Evolutionary conservation across 306 rosid genomes (phyloP), one percentile per base, ranked within the genome.

Genomic region (Purshia tridentata): DNA sequence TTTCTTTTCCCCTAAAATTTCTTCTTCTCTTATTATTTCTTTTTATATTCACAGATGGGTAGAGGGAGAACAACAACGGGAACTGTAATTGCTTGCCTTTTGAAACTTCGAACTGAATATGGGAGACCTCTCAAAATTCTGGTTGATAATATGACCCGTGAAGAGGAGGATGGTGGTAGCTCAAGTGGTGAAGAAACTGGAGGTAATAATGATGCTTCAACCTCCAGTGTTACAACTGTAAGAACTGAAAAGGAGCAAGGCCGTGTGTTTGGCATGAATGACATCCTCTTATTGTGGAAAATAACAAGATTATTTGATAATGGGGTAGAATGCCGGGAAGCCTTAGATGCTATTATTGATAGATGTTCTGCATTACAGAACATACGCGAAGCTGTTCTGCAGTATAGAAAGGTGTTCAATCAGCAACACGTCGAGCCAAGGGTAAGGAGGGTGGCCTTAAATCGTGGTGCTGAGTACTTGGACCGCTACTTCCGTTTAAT

Each of bases 11-110:
- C 67, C 65, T 59, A 54, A 76, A 10, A 20, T 53, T 12, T 64
- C 4, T 39, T 69, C 49, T 69, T 75, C 0, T 50, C 3, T 18
- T 19, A 29, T 29, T 29, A 29, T 71, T 51, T 68, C 18, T 53
- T 65, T 75, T 75, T 35, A 67, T 81, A 35, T 72, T 68, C 61
- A 67, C 85, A 92, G 96, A 92, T 89, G 98, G 98, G 98, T 54
- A 85, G 84, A 81, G 98, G 98, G 69, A 89, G 98, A 86, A 92
- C 98, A 72, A 92, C 98, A 70, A 89, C 98, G 60, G 98, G 96
- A 51, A 92, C 96, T 44, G 97, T 92, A 67, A 89, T 92, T 77
- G 97, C 97, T 75, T 92, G 97, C 81, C 93, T 92, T 75, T 72
- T 92, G 82, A 92, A 88, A 85, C 96, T 89, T 75, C 87, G 97